Percentiles rank a stretch among this genome's conserved stretches.
phyloP scores from a whole-genome alignment of 306 rosid genomes.

The Morella rubra region DNA sequence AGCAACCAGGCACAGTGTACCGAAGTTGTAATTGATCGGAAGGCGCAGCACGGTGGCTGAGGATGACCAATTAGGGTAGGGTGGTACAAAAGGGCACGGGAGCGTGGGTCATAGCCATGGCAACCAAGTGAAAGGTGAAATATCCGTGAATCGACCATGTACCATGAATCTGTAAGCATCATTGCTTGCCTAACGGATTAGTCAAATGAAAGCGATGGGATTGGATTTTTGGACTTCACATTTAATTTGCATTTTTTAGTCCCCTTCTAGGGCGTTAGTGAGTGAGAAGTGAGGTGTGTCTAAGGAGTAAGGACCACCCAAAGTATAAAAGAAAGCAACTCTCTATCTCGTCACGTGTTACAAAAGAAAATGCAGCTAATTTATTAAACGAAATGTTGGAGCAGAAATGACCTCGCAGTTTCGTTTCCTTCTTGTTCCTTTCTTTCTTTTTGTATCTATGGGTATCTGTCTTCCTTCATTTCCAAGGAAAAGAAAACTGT shows the following conservation, averaged over 20 bases:
- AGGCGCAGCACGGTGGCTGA: neutral
- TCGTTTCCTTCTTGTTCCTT: neutral
- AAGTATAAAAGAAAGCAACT: neutral
- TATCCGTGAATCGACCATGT: conserved; percentile 38
- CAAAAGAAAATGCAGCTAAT: neutral
- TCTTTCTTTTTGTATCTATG: neutral
- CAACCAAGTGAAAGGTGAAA: conserved; percentile 23
- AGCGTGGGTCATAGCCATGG: conserved; percentile 17
- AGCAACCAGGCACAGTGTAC: neutral
- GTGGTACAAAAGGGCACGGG: conserved; percentile 38
- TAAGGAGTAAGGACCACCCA: neutral
- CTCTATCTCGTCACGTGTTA: neutral
- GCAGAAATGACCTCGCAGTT: conserved; percentile 23
- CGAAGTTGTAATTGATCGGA: neutral
- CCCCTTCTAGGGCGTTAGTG: neutral
- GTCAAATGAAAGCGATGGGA: conserved; percentile 32
- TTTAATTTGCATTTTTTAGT: conserved; percentile 5
- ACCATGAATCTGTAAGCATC: conserved; percentile 67
- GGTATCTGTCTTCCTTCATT: neutral
- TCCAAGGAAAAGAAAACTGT: neutral
- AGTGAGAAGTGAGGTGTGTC: neutral
- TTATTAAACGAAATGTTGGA: conserved; percentile 3
- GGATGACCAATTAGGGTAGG: neutral
- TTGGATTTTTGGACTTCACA: conserved; percentile 15
- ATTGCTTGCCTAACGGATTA: conserved; percentile 42